Base-by-base conservation (phyloP, 2,329 filamentous ascomycete species). In the Thyridium curvatum region DNA sequence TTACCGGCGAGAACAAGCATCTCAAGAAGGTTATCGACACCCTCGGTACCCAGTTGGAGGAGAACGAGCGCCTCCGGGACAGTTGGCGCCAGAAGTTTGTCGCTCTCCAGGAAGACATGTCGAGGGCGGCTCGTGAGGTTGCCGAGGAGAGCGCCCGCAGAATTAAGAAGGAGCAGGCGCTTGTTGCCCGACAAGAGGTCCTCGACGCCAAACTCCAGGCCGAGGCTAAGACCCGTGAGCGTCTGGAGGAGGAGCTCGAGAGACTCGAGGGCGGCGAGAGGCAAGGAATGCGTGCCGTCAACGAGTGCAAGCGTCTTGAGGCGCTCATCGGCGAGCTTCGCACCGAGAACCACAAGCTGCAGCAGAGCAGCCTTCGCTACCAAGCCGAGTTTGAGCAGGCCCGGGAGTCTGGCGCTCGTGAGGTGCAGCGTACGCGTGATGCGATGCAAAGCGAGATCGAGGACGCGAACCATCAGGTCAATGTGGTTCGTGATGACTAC, bases 311-410 rank as follows among this genome's bases (percentile, higher is more conserved):
- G 59, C 74, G 76, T 16, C 65, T 82, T 12, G 78, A 82, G 52
- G 52, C 44, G 7, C 46, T 78, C 7, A 58, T 83, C 15, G 56
- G 53, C n/a, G 74, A 82, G 48, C 55, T 82, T 33, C 74, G 76
- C 41, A 71, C 68, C 12, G 82, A 89, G 53, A 86, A 85, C 52
- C 72, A 84, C 52, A 79, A 83, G 46, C 74, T 91, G 40, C 80
- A 91, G 51, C 74, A 82, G 52, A 73, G 75, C 43, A 74, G 79
- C 15, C 72, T 80, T 47, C 76, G 79, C 31, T 84, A 82, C 55
- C 81, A 94, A 59, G 79, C 86, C 37, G 89, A 96, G 53, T 85
- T 91, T 51, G 78, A 88, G 43, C 86, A 94, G 52, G 86, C 87
- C 9, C 79, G 84, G 46, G 87, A 95, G 52, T 82, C 80, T 36